Percentiles rank a stretch among this genome's conserved stretches.
phyloP scores from a whole-genome alignment of 345 rosid genomes.

The Lepidium didymum region DNA sequence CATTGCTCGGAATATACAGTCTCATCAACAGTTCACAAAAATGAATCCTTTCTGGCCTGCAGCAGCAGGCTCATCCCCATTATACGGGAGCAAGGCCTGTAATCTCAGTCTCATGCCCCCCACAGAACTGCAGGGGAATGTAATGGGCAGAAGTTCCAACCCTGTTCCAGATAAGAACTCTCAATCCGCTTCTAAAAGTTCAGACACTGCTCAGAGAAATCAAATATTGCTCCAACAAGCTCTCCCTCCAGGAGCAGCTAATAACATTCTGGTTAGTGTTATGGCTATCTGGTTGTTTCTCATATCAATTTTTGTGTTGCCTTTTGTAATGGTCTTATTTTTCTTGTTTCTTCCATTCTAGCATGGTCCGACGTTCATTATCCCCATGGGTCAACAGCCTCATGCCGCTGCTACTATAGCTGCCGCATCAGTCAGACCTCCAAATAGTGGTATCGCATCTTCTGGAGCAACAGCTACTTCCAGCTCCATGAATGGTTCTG shows the following conservation, averaged over 20 bases:
- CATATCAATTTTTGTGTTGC: not conserved
- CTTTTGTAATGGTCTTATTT: not conserved
- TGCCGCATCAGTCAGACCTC: slow-evolving; percentile 58
- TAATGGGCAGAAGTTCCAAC: slow-evolving; percentile 44
- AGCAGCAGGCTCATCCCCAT: slow-evolving; percentile 66
- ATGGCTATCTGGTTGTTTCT: not conserved
- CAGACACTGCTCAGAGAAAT: slow-evolving; percentile 71
- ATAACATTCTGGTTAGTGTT: slow-evolving; percentile 64
- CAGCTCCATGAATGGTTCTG: slow-evolving; percentile 39
- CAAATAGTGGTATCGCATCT: slow-evolving; percentile 37
- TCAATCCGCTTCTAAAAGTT: slow-evolving; percentile 41
- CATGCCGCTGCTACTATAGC: slow-evolving; percentile 63
- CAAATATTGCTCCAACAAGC: slow-evolving; percentile 81
- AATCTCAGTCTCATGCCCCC: slow-evolving; percentile 71
- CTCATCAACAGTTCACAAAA: slow-evolving; percentile 68
- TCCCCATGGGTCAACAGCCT: slow-evolving; percentile 88
- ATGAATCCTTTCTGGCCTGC: slow-evolving; percentile 94
- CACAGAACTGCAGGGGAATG: slow-evolving; percentile 55
- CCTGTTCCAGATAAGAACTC: slow-evolving; percentile 50
- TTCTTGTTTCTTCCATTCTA: slow-evolving; percentile 25
- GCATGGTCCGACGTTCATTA: slow-evolving; percentile 79
- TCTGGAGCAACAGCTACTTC: slow-evolving; percentile 39
- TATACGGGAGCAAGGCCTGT: slow-evolving; percentile 68
- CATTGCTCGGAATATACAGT: slow-evolving; percentile 70
- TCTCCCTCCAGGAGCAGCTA: slow-evolving; percentile 69